Base-by-base conservation (phyloP, 169 alveolate genomes). In the Eimeria nieschulzi region DNA sequence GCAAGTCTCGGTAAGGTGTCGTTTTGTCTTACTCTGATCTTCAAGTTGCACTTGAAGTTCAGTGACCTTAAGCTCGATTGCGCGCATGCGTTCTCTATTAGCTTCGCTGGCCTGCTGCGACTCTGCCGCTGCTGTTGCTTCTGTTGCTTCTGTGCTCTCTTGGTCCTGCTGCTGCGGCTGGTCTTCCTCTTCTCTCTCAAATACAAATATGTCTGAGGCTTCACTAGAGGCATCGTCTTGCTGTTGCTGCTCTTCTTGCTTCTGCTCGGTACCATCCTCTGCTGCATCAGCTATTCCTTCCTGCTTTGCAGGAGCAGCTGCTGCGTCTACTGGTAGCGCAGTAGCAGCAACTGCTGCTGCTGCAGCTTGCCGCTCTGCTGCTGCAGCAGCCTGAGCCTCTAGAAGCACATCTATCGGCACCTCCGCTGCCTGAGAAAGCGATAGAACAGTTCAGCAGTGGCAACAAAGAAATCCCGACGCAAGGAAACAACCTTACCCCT, bases 311-410 rank as follows among this genome's bases (percentile, higher is more conserved):
- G 66, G 0, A 0, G 26, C 63, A 7, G 64, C 51, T 6, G 46
- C 51, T 39, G 72, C 51, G 51, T 61, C 90, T 54, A 61, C 64
- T 19, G 90, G 78, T 15, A 13, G 55, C 10, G 90, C 78, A 59
- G 68, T 5, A 46, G 63, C 61, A 19, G 90, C 90, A 5, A 61
- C 90, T 66, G 76, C 76, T 9, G 90, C 90, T 21, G 90, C 90
- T 12, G 90, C 90, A 26, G 90, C 90, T 82, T 82, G 90, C 59
- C 90, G 90, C 13, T 82, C 90, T 63, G 90, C 88, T 26, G 88
- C 90, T 9, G 90, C 90, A 61, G 90, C 90, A 39, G 90, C 90
- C 66, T 82, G 90, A 17, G 90, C 90, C 78, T 82, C 90, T 51
- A 82, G 90, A 9, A 82, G 64, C 75, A 82, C 90, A 68, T 82